A percentile compares a stretch with the other conserved stretches of the same genome.
Conservation (phyloP, 768 basidiomycete species). For the Calocybe indica region DNA sequence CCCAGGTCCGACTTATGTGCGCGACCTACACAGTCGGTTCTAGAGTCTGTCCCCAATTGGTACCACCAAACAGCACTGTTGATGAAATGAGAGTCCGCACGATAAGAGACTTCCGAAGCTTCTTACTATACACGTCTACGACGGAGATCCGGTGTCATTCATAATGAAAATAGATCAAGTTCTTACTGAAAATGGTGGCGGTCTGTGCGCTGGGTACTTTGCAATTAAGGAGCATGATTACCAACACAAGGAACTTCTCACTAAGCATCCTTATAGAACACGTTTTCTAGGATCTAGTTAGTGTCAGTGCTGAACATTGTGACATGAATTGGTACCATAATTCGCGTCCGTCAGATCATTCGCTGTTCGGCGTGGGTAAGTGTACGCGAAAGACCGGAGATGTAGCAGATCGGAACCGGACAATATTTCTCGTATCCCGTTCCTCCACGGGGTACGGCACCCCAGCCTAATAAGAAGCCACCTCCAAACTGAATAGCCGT, state of each 20-base stretch:
- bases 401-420: conserved; percentile 17
- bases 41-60: conserved; percentile 56
- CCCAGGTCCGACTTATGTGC: not conserved
- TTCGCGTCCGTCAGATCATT: conserved; percentile 35
- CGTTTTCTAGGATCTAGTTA: conserved; percentile 29
- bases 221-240: not conserved
- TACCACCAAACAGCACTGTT: conserved; percentile 55
- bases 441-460: conserved; percentile 31
- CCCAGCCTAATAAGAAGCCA: conserved; percentile 42
- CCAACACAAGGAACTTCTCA: conserved; percentile 13
- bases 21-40: conserved; percentile 42
- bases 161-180: conserved; percentile 3
- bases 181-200: conserved; percentile 44
- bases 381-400: not conserved
- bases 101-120: not conserved
- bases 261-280: conserved; percentile 51
- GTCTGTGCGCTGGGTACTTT: conserved; percentile 31
- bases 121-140: conserved; percentile 42
- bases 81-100: not conserved
- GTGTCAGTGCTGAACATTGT: not conserved
- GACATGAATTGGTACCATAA: conserved; percentile 24
- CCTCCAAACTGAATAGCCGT: conserved; percentile 36
- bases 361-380: conserved; percentile 14
- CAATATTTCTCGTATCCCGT: conserved; percentile 48
- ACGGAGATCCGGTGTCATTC: conserved; percentile 10